Conservation (phyloP, 140 eudicot genomes). For the Oenanthe javanica region DNA sequence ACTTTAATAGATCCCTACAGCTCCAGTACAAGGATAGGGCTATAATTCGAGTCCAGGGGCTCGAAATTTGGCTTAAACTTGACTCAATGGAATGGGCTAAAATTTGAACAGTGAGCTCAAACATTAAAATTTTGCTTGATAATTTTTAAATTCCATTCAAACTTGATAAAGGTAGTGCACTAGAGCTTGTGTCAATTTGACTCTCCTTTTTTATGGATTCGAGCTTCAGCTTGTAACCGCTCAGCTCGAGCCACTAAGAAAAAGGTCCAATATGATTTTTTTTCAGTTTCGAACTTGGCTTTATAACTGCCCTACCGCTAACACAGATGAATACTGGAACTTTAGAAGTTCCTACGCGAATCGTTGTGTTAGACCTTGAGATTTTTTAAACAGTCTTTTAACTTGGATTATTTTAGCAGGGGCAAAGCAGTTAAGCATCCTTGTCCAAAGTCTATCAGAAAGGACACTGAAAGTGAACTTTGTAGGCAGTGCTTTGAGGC, state of each 20-base stretch:
- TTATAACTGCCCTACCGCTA: neutral
- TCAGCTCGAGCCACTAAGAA: neutral
- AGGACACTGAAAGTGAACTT: constrained; percentile 18
- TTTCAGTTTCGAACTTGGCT: neutral
- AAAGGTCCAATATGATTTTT: neutral
- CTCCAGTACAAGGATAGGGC: neutral
- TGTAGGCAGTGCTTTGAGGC: constrained; percentile 4
- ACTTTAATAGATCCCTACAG: neutral
- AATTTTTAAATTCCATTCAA: neutral
- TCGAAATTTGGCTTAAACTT: neutral
- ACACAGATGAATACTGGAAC: neutral
- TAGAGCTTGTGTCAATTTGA: neutral
- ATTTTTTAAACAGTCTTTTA: neutral
- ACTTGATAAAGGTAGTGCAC: neutral
- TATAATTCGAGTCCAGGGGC: neutral
- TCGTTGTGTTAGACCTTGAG: neutral
- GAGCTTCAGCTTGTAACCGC: neutral
- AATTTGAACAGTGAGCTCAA: neutral
- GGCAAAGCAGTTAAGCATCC: constrained; percentile 16
- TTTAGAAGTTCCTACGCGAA: neutral
- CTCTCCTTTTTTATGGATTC: neutral
- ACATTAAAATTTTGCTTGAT: neutral
- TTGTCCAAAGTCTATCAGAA: constrained; percentile 28
- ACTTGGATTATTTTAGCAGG: constrained; percentile 17
- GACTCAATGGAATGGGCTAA: neutral